A percentile compares a stretch with the other conserved stretches of the same genome.
Evolutionary conservation across 805 yeast genomes (phyloP).

Genomic region (Clavispora santaluciae): DNA sequence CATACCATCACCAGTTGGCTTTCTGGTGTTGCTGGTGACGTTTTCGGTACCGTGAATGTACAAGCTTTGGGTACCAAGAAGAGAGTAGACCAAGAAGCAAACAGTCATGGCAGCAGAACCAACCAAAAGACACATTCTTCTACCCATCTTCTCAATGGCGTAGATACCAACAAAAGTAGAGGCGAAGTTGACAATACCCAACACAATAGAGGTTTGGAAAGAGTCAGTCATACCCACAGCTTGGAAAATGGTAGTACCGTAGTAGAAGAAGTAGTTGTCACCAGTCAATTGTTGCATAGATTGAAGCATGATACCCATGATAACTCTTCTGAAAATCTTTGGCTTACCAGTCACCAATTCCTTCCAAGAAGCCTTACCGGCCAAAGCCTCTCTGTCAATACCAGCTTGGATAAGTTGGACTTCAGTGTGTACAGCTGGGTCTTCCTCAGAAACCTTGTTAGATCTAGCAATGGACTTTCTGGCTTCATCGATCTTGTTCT

Average conservation of each 20-base stretch:
- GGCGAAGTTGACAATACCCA: constrained; percentile 51
- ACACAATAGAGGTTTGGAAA: constrained; percentile 49
- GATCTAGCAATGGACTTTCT: constrained; percentile 48
- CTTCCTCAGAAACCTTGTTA: constrained; percentile 51
- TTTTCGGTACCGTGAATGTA: constrained; percentile 30
- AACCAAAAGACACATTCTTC: constrained; percentile 44
- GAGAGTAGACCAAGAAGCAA: constrained; percentile 56
- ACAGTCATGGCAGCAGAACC: constrained; percentile 53
- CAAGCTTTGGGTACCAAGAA: constrained; percentile 52
- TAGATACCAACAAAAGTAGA: constrained; percentile 51
- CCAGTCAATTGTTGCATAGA: constrained; percentile 54
- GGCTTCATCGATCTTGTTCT: constrained; percentile 48
- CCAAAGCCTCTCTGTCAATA: constrained; percentile 54
- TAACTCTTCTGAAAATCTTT: constrained; percentile 49
- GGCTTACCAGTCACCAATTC: constrained; percentile 63
- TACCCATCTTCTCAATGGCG: constrained; percentile 49
- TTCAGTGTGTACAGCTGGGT: constrained; percentile 51
- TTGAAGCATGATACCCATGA: constrained; percentile 49
- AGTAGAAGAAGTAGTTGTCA: constrained; percentile 58
- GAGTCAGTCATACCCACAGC: constrained; percentile 50
- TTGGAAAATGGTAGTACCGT: constrained; percentile 53
- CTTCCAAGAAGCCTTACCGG: constrained; percentile 64
- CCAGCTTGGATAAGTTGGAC: constrained; percentile 52
- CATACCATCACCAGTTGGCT: constrained; percentile 58
- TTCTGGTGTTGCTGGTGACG: constrained; percentile 22